Base-by-base conservation (phyloP, 768 basidiomycete genomes). In the Xanthoconium stramineum region DNA sequence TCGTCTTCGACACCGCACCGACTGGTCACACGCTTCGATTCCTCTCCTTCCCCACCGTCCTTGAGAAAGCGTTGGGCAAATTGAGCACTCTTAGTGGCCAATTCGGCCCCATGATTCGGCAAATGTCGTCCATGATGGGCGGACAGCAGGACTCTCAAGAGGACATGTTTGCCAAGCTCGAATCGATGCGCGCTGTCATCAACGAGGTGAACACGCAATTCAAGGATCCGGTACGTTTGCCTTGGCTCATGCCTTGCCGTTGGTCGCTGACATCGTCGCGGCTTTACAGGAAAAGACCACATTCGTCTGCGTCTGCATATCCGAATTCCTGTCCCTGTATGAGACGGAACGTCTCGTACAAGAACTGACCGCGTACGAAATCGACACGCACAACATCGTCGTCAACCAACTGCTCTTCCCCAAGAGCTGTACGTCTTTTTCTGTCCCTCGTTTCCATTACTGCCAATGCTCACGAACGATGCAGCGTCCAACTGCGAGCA, bases 161-260 rank as follows among this genome's bases (percentile, higher is more conserved):
- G 69, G 97, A 99, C 72, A 97, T 98, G 94, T 98, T 99, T 65
- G 92, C 91, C 20, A 98, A 98, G 73, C 83, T 99, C 4, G 97
- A 99, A 57, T 87, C 87, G 36, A 99, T 99, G 97, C 84, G 94
- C 28, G 90, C 86, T 35, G 88, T 98, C 57, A 98, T 99, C 65
- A 97, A 92, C 14, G 97, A 99, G 71, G 97, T 99, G 52, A 98
- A 98, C 80, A 89, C 91, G 2, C 97, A 99, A 66, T 99, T 99
- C 83, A 98, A 98, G 73, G 95, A 99, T 74, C 94, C 97, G 1
- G 94, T 94, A 63, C 54, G 90, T 79, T 6, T 50, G 5, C 15
- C 45, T 5, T 47, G 8, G 1, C 35, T 32, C 28, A 7, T 39
- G 45, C 33, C 30, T 32, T 14, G 30, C 36, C 14, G 37, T 3